phyloP scores from a whole-genome alignment of 176 grass and related monocot species.

The Oryza rufipogon region DNA sequence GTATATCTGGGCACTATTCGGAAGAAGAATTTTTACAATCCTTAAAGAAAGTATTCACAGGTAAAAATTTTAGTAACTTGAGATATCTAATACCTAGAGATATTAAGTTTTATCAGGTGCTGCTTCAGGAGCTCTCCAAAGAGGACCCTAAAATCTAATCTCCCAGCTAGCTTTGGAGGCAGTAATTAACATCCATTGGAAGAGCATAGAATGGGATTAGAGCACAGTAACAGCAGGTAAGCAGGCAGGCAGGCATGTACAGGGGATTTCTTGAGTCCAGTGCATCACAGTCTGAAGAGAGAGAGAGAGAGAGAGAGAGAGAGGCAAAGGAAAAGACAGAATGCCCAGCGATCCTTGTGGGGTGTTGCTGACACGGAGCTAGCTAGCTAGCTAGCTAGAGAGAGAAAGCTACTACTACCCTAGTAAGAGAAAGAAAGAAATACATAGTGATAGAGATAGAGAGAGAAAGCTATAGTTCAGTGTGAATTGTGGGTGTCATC shows the following conservation, averaged over 20 bases:
- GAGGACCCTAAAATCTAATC: not conserved
- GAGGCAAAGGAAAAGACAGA: constrained; percentile 73
- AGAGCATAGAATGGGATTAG: constrained; percentile 44
- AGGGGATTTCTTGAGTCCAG: constrained; percentile 71
- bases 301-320: not conserved
- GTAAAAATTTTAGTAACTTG: too few relatives aligned
- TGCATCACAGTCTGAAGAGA: constrained; percentile 20
- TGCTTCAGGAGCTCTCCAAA: too few relatives aligned
- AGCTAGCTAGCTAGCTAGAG: not conserved
- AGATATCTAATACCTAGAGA: too few relatives aligned
- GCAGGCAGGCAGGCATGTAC: not conserved
- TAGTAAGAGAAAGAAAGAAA: not conserved
- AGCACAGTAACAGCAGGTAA: constrained; percentile 18
- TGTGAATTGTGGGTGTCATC: constrained; percentile 24
- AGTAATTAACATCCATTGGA: constrained; percentile 8
- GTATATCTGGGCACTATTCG: not conserved
- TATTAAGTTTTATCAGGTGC: too few relatives aligned
- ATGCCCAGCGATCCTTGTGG: constrained; percentile 57
- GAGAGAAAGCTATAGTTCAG: not conserved
- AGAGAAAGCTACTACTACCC: not conserved
- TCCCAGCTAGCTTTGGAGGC: not conserved
- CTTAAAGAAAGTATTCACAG: too few relatives aligned
- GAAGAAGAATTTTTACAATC: too few relatives aligned
- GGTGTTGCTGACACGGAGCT: constrained; percentile 14
- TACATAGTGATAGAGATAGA: too few relatives aligned